phyloP scores from a whole-genome alignment of 1,284 basidiomycete species.

The Hemileia vastatrix region DNA sequence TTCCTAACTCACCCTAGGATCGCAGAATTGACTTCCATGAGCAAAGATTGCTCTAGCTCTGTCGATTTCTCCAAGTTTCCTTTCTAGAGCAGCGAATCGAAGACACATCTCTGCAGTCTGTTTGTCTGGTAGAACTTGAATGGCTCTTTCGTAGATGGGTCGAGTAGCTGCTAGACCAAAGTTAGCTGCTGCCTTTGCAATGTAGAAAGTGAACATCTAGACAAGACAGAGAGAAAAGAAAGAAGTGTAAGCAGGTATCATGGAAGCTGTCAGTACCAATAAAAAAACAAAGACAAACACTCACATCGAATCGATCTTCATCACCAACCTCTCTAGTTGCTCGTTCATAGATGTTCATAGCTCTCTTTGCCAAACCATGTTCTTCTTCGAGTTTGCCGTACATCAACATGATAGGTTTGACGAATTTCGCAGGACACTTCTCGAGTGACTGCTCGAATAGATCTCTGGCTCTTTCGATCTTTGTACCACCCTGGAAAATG shows the following conservation, averaged over 20 bases:
- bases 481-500: slow-evolving; percentile 30
- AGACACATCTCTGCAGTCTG: slow-evolving; percentile 41
- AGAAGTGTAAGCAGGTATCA: not conserved
- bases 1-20: too few species aligned
- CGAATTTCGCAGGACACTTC: slow-evolving; percentile 38
- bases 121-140: slow-evolving; percentile 38
- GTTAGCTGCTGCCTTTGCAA: slow-evolving; percentile 38
- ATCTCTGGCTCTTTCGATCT: slow-evolving; percentile 41
- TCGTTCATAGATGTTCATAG: slow-evolving; percentile 42
- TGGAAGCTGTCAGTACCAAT: not conserved
- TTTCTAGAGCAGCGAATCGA: slow-evolving; percentile 40
- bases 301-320: slow-evolving; percentile 37
- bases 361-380: slow-evolving; percentile 39
- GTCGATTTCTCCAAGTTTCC: slow-evolving; percentile 42
- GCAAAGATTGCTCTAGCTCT: slow-evolving; percentile 41
- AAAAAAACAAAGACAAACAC: slow-evolving; percentile 1
- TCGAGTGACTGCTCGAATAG: slow-evolving; percentile 43
- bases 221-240: not conserved
- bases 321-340: slow-evolving; percentile 34
- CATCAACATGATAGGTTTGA: slow-evolving; percentile 39
- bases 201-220: slow-evolving; percentile 41
- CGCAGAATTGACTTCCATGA: slow-evolving; percentile 43
- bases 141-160: slow-evolving; percentile 42
- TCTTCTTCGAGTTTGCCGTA: slow-evolving; percentile 42
- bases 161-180: slow-evolving; percentile 41